These are phyloP conservation scores for Populus euphratica DNA, from an alignment of 345 rosid genomes.

Conservation along the genomic window DNA sequence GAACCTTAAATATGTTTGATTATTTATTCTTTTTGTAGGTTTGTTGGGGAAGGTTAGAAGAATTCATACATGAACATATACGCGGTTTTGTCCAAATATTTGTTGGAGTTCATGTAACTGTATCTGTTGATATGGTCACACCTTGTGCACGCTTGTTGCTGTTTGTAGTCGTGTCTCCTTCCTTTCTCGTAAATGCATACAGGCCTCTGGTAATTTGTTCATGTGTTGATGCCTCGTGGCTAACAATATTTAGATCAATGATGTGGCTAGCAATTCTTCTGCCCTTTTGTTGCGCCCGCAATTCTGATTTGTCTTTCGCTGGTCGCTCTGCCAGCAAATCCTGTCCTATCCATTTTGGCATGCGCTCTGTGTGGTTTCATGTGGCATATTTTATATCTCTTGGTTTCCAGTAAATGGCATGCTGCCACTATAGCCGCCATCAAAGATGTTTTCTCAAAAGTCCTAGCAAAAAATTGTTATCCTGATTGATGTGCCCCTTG, in stretches of 20 bases:
- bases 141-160: constrained; percentile 1
- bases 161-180: not conserved
- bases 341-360: too few species aligned
- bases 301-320: too few species aligned
- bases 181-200: not conserved
- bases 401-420: not conserved
- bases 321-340: too few species aligned
- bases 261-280: not conserved
- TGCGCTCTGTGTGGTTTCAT: not conserved
- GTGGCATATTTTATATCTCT: not conserved
- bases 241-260: not conserved
- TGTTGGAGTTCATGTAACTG: not conserved
- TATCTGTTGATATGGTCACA: not conserved
- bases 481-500: not conserved
- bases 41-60: constrained; percentile 21
- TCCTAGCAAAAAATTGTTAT: not conserved
- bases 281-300: not conserved
- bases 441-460: not conserved
- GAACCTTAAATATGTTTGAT: constrained; percentile 35
- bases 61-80: not conserved
- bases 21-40: constrained; percentile 34
- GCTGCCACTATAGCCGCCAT: not conserved
- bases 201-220: not conserved
- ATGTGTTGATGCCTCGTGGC: not conserved
- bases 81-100: not conserved